Base-by-base conservation (phyloP, 805 yeast species). In the Lachancea fermentati region DNA sequence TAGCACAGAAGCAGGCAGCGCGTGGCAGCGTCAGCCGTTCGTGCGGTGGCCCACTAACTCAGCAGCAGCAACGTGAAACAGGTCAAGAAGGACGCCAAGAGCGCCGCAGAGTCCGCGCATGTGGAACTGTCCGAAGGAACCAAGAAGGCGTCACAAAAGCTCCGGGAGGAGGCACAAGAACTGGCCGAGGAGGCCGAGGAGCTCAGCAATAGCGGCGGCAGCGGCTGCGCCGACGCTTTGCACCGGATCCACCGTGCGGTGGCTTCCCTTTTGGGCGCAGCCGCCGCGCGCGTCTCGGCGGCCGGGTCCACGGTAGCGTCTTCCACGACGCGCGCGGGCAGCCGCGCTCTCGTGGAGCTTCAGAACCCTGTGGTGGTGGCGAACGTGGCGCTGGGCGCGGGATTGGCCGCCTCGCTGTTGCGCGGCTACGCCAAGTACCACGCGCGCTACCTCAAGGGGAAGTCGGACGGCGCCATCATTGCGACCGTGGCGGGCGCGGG, bases 291-390 rank as follows among this genome's bases (percentile, higher is more conserved):
- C 5, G 40, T 47, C 16, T 35, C 50, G 12, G 54, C 58, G 13
- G 38, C 50, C 17, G 44, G 41, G 12, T 42, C 48, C 16, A 52
- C 65, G 18, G 30, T 39, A 12, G 45, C 47, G 8, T 25, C 30
- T 14, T 34, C 34, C 26, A 44, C 49, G 11, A 36, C 30, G 32
- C 14, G 37, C 19, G 29, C 42, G n/a, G 31, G 39, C 15, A 35
- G 32, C 28, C 38, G 36, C n/a, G 32, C 42, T 5, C 13, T 39
- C n/a, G 26, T 22, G 25, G 83, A 78, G 56, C 65, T 79, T 47
- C 68, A 76, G 52, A 78, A 79, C 64, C 85, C 85, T 0, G 81
- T 74, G 3, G 81, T 79, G 34, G 62, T 73, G 14, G 58, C 75
- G 24, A 83, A 79, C 58, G 60, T 72, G 2, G 65, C 75, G 13